phyloP scores from a whole-genome alignment of 1,284 basidiomycete genomes.

The Thecaphora thlaspeos region DNA sequence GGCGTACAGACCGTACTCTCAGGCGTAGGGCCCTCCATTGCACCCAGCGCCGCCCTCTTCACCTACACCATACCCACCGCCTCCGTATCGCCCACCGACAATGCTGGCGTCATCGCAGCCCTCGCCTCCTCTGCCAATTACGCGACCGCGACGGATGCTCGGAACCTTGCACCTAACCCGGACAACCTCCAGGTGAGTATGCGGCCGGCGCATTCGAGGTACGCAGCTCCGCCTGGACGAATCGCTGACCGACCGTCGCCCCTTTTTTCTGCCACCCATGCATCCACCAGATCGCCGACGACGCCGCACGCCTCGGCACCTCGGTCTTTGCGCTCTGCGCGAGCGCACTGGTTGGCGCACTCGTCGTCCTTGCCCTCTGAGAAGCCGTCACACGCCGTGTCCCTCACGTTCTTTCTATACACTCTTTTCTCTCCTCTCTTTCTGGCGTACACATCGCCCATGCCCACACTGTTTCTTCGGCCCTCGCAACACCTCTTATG shows the following conservation, averaged over 20 bases:
- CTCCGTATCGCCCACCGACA: constrained; percentile 19
- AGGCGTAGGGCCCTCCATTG: constrained; percentile 38
- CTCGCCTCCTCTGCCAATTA: constrained; percentile 7
- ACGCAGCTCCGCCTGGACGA: too few species aligned
- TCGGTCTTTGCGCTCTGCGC: constrained; percentile 10
- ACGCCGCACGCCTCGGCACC: background rate
- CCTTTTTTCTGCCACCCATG: too few species aligned
- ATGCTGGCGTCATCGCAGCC: constrained; percentile 14
- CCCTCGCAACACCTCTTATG: too few species aligned
- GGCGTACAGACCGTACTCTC: constrained; percentile 30
- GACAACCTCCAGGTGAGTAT: constrained; percentile 11
- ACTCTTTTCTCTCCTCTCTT: too few species aligned
- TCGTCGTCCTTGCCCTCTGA: constrained; percentile 14
- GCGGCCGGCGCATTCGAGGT: too few species aligned
- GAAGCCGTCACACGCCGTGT: too few species aligned
- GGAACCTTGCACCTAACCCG: constrained; percentile 16
- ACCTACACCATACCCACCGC: constrained; percentile 29
- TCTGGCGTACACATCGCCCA: too few species aligned
- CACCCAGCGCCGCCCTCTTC: constrained; percentile 23
- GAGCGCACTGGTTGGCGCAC: constrained; percentile 10
- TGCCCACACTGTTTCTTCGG: too few species aligned
- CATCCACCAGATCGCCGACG: constrained; percentile 12
- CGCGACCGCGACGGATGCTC: constrained; percentile 17
- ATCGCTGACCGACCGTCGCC: too few species aligned
- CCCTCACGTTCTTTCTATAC: too few species aligned